Evolutionary conservation across 2,329 filamentous ascomycete species (phyloP).

Genomic region (Coniella lustricola): DNA sequence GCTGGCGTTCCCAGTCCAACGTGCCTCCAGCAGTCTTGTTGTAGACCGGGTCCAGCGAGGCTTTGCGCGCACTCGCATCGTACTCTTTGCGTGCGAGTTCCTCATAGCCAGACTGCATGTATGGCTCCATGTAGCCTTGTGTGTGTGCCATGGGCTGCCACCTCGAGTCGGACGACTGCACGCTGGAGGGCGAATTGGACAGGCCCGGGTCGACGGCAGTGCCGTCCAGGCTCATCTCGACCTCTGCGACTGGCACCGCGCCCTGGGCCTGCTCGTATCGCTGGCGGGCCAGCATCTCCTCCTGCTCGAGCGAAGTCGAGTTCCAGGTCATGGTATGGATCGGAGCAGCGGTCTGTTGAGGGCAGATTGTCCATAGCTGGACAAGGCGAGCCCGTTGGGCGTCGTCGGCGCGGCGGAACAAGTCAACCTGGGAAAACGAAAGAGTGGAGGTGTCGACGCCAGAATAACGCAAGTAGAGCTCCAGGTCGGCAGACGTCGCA

Average conservation of each 20-base stretch:
- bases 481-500: conserved; percentile 42
- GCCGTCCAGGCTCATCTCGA: conserved; percentile 47
- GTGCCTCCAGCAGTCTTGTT: conserved; percentile 29
- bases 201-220: conserved; percentile 23
- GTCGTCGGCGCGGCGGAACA: conserved; percentile 69
- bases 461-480: conserved; percentile 55
- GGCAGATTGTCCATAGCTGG: conserved; percentile 79
- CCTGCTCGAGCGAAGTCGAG: conserved; percentile 47
- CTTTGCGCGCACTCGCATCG: conserved; percentile 39
- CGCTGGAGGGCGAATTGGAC: conserved; percentile 19
- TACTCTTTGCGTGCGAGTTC: conserved; percentile 58
- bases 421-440: conserved; percentile 65
- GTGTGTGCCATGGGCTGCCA: conserved; percentile 34
- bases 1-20: conserved; percentile 38
- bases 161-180: conserved; percentile 46
- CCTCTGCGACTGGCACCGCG: conserved; percentile 19
- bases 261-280: conserved; percentile 44
- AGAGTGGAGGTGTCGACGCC: conserved; percentile 64
- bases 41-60: conserved; percentile 65
- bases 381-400: conserved; percentile 68
- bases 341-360: conserved; percentile 44
- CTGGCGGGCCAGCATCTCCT: conserved; percentile 51
- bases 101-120: conserved; percentile 79
- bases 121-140: conserved; percentile 60
- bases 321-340: conserved; percentile 48